Evolutionary conservation across 2,329 filamentous ascomycete genomes (phyloP).

Genomic region (Scedosporium apiospermum): DNA sequence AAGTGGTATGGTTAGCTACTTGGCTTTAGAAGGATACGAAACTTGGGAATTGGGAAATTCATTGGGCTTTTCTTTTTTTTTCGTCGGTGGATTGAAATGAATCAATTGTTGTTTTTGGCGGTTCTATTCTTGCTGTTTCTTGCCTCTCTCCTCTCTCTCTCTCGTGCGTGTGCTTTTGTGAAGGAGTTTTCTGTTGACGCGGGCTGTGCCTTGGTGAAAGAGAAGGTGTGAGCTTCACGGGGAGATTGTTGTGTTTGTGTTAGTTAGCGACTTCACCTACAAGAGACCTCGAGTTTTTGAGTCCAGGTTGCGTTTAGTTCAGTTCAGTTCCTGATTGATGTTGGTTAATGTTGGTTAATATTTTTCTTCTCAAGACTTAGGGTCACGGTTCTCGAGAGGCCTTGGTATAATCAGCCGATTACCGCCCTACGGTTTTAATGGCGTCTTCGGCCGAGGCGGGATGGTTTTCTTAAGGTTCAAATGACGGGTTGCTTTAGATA

Average conservation of each 20-base stretch:
- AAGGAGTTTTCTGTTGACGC: not conserved
- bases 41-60: not conserved
- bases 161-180: conserved; percentile 5
- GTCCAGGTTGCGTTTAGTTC: not conserved
- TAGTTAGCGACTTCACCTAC: not conserved
- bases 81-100: conserved; percentile 1
- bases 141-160: not conserved
- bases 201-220: not conserved
- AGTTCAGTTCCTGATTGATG: not conserved
- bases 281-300: not conserved
- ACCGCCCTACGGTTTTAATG: no score
- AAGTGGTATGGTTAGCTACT: conserved; percentile 4
- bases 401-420: no score
- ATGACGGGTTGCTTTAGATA: no score
- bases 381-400: no score
- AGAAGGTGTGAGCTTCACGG: not conserved
- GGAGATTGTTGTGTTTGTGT: not conserved
- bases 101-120: conserved; percentile 8
- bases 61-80: not conserved
- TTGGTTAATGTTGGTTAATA: not conserved
- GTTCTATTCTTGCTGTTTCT: conserved; percentile 9
- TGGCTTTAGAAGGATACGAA: conserved; percentile 1
- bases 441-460: no score
- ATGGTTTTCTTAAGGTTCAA: no score
- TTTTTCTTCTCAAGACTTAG: no score